phyloP scores from a whole-genome alignment of 2,329 filamentous ascomycete species.

The Phyllosticta citribraziliensis region DNA sequence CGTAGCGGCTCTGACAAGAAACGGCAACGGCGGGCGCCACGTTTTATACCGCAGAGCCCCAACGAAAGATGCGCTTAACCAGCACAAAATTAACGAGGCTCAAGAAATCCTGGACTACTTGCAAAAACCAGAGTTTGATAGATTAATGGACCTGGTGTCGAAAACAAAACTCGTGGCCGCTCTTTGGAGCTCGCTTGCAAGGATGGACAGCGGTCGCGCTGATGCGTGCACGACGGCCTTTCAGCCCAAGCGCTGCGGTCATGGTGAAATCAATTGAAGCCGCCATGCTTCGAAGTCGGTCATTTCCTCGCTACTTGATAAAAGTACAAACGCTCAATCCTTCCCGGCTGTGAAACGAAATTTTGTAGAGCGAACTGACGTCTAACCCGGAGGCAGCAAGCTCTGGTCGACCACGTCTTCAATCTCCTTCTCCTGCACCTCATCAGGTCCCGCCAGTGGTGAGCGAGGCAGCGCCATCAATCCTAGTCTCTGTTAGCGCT shows the following conservation, averaged over 20 bases:
- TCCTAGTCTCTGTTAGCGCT: constrained; percentile 36
- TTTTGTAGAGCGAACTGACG: not conserved
- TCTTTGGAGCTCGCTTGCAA: not conserved
- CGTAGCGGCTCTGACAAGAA: not conserved
- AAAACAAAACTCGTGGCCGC: not conserved
- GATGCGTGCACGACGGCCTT: not conserved
- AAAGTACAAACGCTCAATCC: not conserved
- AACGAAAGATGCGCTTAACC: not conserved
- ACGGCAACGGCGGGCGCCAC: not conserved
- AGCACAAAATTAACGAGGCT: not conserved
- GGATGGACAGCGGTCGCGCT: not conserved
- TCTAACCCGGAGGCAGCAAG: constrained; percentile 80
- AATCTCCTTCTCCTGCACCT: constrained; percentile 73
- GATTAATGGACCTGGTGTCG: not conserved
- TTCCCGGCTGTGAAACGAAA: not conserved
- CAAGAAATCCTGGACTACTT: not conserved
- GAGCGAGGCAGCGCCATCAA: constrained; percentile 95
- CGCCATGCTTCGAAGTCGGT: not conserved
- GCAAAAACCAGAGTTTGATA: not conserved
- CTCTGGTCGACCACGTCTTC: constrained; percentile 92
- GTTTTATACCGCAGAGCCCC: not conserved
- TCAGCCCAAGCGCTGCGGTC: not conserved
- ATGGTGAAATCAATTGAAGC: not conserved
- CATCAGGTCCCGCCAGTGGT: constrained; percentile 65
- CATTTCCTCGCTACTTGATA: not conserved